Base-by-base conservation (phyloP, 2,329 filamentous ascomycete species). In the Alternaria rosae region DNA sequence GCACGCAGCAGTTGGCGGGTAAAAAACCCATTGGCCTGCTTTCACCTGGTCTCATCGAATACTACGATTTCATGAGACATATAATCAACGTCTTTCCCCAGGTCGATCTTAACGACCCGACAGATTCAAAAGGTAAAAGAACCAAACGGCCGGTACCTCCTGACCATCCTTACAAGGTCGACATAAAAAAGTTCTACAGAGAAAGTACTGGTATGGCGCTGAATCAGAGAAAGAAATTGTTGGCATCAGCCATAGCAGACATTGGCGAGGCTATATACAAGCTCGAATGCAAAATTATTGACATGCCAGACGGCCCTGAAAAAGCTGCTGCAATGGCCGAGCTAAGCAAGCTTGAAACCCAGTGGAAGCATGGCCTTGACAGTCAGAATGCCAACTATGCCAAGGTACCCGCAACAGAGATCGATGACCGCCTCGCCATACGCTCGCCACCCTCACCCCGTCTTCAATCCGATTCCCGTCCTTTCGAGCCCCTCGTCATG, bases 401-500 rank as follows among this genome's bases (percentile, higher is more conserved):
- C 11, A 52, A 38, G 3, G 58, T 53, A 25, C 55, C 72, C 1
- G 6, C 42, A 10, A 32, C 62, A 1, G 68, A 71, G 21, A 35
- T 74, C 13, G 76, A 78, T 55, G 76, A 79, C 45, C 75, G 76
- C 26, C 38, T 78, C 6, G 53, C 52, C 3, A 48, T 78, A 15
- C 67, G 70, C 45, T 61, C 62, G 13, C 67, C 69, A 8, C 64
- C 68, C 5, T 13, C 52, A 9, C 66, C 67, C 5, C 75, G 71
- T 17, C 52, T 77, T 5, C 65, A 70, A 50, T 94, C 89, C 88
- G 92, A 97, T 76, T 84, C 86, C 2, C 88, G 93, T 15, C 80
- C 82, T 2, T 88, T 87, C 70, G 92, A 97, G 70, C 91, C 92
- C 0, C 82, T 97, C 15, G 77, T 82, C 23, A 85, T 87, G 3